These are phyloP conservation scores for Paracoccidioides brasiliensis DNA, from an alignment of 2,329 filamentous ascomycete species.

Conservation along the genomic window DNA sequence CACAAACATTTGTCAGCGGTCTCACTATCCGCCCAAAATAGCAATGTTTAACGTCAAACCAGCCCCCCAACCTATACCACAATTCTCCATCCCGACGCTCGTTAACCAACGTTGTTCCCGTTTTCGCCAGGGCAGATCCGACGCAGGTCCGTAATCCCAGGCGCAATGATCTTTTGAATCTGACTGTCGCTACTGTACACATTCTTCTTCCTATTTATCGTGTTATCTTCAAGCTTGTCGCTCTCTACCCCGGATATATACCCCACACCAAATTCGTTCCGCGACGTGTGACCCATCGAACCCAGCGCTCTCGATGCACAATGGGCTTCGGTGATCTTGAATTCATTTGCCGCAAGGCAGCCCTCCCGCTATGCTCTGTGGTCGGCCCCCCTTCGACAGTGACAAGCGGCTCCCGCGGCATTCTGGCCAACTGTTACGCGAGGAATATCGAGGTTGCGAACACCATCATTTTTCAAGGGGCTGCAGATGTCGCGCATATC, in stretches of 20 bases:
- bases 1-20: neutral
- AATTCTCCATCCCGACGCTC: neutral
- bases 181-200: neutral
- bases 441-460: conserved; percentile 93
- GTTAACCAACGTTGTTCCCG: neutral
- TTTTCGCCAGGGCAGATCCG: neutral
- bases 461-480: conserved; percentile 95
- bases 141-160: neutral
- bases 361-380: conserved; percentile 75
- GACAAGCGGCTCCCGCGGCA: conserved; percentile 57
- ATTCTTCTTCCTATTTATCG: neutral
- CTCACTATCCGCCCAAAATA: neutral
- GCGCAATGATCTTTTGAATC: neutral
- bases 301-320: conserved; percentile 24
- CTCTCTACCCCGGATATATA: conserved; percentile 11
- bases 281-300: neutral
- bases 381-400: conserved; percentile 55
- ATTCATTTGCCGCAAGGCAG: conserved; percentile 68
- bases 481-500: conserved; percentile 85
- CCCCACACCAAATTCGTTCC: conserved; percentile 6
- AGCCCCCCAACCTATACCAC: neutral
- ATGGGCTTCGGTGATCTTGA: conserved; percentile 91
- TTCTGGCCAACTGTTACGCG: conserved; percentile 83
- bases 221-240: conserved; percentile 2
- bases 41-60: conserved; percentile 1